Evolutionary conservation across 371 early-diverging fungal species (phyloP).

Genomic region (Rhizopus microsporus): DNA sequence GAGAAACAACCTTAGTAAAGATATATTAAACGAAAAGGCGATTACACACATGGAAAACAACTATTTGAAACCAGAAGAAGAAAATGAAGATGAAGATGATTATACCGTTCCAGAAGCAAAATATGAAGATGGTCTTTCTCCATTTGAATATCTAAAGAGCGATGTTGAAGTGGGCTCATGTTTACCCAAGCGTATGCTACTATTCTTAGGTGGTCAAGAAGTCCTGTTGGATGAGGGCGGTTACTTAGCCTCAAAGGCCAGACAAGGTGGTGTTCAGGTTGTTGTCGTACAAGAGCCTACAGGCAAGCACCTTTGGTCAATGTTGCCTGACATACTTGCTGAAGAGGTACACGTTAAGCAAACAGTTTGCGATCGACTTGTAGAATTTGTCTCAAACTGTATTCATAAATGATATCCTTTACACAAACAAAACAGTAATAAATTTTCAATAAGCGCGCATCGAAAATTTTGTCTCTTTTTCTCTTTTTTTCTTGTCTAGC

Average conservation of each 20-base stretch:
- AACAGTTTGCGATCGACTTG: conserved; percentile 17
- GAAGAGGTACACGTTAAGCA: conserved; percentile 21
- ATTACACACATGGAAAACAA: conserved; percentile 38
- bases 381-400: conserved; percentile 16
- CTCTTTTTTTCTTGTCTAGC: conserved; percentile 6
- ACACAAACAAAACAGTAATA: no score
- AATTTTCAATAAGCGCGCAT: no score
- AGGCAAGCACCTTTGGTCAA: conserved; percentile 37
- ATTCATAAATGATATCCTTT: no score
- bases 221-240: conserved; percentile 48
- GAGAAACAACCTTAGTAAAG: conserved; percentile 34
- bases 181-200: conserved; percentile 31
- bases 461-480: conserved; percentile 8
- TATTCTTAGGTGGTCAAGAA: conserved; percentile 46
- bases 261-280: conserved; percentile 32
- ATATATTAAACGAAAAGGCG: conserved; percentile 34
- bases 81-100: conserved; percentile 7
- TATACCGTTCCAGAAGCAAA: conserved; percentile 3
- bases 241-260: conserved; percentile 33
- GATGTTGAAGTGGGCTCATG: conserved; percentile 18
- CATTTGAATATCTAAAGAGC: conserved; percentile 17
- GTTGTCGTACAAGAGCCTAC: conserved; percentile 38
- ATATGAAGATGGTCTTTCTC: conserved; percentile 11
- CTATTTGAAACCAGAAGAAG: conserved; percentile 33
- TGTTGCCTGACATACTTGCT: conserved; percentile 29